Evolutionary conservation across 257 asterid genomes (phyloP), one percentile per base, ranked within the genome.

Genomic region (Linaria vulgaris): DNA sequence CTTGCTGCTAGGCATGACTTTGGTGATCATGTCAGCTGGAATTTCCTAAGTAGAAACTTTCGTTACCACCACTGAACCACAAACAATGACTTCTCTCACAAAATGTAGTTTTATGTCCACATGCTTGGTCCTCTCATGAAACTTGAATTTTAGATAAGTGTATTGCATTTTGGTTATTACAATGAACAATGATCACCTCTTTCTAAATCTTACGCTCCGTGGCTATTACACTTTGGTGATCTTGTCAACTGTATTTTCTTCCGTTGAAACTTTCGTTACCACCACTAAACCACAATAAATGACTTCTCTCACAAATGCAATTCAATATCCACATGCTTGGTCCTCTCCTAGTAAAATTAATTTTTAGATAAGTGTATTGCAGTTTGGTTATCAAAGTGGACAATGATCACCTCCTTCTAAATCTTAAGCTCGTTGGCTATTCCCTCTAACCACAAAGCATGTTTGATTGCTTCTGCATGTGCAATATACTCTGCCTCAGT

Each of bases 401-500:
- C 17, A 1, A 7, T n/a, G n/a, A n/a, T n/a, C n/a, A 14, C 16
- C 3, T 47, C 4, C n/a, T 47, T 5, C 9, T 14, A 6, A 12
- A 14, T 8, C 3, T 21, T 21, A 15, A 49, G 25, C n/a, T n/a
- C n/a, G n/a, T n/a, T 5, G 3, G 19, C 55, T 17, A 49, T 13
- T 7, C 55, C 55, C 19, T 17, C 9, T 4, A 49, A 21, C 55
- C 55, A 16, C 1, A 15, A 15, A 3, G 55, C 55, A 11, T 49
- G 24, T 15, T 49, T 49, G 12, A 49, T 20, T 13, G 23, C 55
- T n/a, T 49, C 24, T 0, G 55, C 20, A 15, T 5, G 19, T 15
- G 55, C 55, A 49, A 49, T 49, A 49, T 49, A 49, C 19, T 49
- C 23, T 16, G n/a, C n/a, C n/a, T n/a, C n/a, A n/a, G n/a, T n/a